Evolutionary conservation across 192 early-diverging fungal genomes (phyloP).

Genomic region (Podila verticillata): DNA sequence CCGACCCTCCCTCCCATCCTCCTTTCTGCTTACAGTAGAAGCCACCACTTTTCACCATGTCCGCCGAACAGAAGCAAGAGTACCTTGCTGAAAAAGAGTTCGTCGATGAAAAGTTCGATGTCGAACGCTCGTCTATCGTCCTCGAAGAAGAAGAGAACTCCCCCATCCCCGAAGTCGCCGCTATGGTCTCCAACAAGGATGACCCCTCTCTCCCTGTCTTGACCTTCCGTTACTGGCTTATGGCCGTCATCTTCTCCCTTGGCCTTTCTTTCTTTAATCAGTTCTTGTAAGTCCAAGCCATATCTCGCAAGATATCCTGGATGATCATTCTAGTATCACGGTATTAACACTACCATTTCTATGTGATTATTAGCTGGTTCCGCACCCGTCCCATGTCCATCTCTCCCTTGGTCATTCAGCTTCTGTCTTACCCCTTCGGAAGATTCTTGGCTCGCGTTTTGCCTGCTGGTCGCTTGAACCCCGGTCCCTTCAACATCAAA

Average conservation of each 20-base stretch:
- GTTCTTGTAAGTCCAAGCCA: too few species aligned
- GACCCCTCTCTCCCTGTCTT: constrained; percentile 56
- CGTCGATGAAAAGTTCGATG: constrained; percentile 25
- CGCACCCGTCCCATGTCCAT: constrained; percentile 44
- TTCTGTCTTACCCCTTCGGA: constrained; percentile 54
- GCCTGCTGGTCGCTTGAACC: constrained; percentile 50
- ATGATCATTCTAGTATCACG: too few species aligned
- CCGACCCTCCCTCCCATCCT: constrained; percentile 3
- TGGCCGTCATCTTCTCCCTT: constrained; percentile 4
- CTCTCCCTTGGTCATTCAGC: constrained; percentile 49
- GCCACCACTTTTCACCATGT: background rate
- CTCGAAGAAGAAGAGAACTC: constrained; percentile 44
- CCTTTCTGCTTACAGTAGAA: background rate
- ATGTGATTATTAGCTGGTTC: too few species aligned
- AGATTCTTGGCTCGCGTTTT: constrained; percentile 39
- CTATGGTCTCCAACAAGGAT: constrained; percentile 49
- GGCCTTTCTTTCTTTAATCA: too few species aligned
- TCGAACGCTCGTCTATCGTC: constrained; percentile 25
- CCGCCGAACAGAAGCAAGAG: constrained; percentile 26
- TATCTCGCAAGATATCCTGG: too few species aligned
- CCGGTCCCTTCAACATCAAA: constrained; percentile 67
- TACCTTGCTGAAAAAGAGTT: constrained; percentile 10
- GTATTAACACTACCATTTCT: too few species aligned
- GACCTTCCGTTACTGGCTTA: constrained; percentile 61
- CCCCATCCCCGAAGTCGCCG: constrained; percentile 47